Conservation (phyloP, 148 eudicot genomes). For the Fagopyrum homotropicum region DNA sequence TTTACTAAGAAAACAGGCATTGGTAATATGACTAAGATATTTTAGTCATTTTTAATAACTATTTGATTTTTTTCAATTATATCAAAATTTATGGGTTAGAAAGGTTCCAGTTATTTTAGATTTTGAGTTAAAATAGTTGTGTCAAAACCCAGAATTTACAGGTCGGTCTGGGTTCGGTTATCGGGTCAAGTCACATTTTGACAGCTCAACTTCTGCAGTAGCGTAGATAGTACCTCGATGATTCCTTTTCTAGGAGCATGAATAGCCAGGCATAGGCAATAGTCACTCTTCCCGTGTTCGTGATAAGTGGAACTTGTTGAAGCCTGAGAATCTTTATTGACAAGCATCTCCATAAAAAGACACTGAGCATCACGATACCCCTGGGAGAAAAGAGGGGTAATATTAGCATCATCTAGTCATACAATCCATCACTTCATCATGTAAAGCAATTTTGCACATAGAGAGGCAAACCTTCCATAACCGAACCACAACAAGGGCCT, state of each 20-base stretch:
- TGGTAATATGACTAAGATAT: too few relatives aligned
- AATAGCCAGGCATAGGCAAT: slow-evolving; percentile 83
- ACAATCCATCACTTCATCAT: background rate
- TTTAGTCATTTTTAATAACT: too few relatives aligned
- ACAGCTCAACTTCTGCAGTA: background rate
- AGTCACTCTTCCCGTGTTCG: slow-evolving; percentile 61
- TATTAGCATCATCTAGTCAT: background rate
- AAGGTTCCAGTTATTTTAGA: too few relatives aligned
- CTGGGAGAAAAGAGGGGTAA: slow-evolving; percentile 21
- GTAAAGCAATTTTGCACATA: background rate
- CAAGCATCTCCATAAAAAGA: slow-evolving; percentile 87
- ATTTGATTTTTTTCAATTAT: too few relatives aligned
- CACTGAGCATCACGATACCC: slow-evolving; percentile 95
- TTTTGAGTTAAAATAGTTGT: too few relatives aligned
- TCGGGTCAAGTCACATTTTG: too few relatives aligned
- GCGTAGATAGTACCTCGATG: slow-evolving; percentile 55
- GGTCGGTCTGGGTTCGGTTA: too few relatives aligned
- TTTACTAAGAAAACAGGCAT: too few relatives aligned
- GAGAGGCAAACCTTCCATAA: slow-evolving; percentile 70
- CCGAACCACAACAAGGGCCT: slow-evolving; percentile 89
- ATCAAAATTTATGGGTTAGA: too few relatives aligned
- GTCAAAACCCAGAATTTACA: too few relatives aligned
- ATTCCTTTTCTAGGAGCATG: slow-evolving; percentile 97
- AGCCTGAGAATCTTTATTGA: slow-evolving; percentile 39
- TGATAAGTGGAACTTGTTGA: slow-evolving; percentile 35